Evolutionary conservation across 805 yeast species (phyloP).

Genomic region (Kodamaea restingae): DNA sequence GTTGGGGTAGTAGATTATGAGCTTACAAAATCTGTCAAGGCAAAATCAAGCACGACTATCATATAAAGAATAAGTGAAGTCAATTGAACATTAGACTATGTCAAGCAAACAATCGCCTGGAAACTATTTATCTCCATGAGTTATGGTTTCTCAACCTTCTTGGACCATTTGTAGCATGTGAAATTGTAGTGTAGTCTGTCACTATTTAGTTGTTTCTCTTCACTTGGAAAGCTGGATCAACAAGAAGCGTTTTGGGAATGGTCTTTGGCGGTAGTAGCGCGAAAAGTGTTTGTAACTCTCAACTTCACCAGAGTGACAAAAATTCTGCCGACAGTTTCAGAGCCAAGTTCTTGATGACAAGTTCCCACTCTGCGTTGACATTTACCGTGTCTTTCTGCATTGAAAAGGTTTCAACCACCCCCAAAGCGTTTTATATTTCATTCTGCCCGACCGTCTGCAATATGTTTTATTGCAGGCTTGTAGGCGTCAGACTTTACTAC

Average conservation of each 20-base stretch:
- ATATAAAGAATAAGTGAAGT: no score
- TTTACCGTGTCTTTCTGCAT: conserved; percentile 58
- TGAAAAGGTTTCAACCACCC: conserved; percentile 77
- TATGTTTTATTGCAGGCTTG: conserved; percentile 28
- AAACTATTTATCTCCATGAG: no score
- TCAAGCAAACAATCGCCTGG: no score
- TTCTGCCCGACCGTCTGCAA: conserved; percentile 50
- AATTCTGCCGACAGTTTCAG: conserved; percentile 53
- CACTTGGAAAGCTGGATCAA: no score
- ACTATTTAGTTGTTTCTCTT: no score
- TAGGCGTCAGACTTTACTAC: conserved; percentile 40
- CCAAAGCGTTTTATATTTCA: conserved; percentile 73
- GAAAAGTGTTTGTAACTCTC: conserved; percentile 81
- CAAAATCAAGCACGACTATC: no score
- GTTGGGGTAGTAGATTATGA: no score
- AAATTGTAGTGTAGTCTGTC: no score
- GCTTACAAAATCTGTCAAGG: no score
- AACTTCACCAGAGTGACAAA: conserved; percentile 59
- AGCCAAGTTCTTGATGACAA: conserved; percentile 65
- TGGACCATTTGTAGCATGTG: no score
- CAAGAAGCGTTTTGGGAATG: conserved; percentile 59
- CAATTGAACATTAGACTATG: no score
- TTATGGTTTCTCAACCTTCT: no score
- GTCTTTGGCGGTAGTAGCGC: conserved; percentile 86
- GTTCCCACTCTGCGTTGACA: conserved; percentile 71